Base-by-base conservation (phyloP, 2,329 filamentous ascomycete species). In the Apiospora pterosperma region DNA sequence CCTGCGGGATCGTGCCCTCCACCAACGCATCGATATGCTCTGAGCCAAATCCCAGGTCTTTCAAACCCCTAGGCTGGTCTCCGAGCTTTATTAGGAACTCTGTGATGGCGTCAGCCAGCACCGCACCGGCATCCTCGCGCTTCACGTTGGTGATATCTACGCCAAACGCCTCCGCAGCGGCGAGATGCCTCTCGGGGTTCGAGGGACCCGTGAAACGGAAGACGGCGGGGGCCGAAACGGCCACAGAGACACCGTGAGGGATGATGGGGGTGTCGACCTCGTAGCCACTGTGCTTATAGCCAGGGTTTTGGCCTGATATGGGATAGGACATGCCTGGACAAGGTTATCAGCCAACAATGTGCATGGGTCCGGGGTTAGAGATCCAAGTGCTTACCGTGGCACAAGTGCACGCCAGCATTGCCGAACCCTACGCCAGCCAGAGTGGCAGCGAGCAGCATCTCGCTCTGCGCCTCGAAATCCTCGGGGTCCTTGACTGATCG, bases 371-470 rank as follows among this genome's bases (percentile, higher is more conserved):
- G 38, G 61, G n/a, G n/a, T n/a, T 44, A 39, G 59, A 62, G 2
- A 36, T 55, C 0, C 34, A n/a, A 41, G 16, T 28, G 76, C 83
- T 62, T 74, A 85, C 85, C 86, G 68, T 88, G 86, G 68, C 86
- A 88, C 55, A 88, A 83, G 80, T 99, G 96, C 2, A 99, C 96
- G 61, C 96, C 96, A 1, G 96, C 96, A 73, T 99, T 99, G 23
- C 96, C 96, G 76, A 99, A 99, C 0, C 96, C 96, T 3, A 99
- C 93, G 58, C 96, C 96, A 0, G 96, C 96, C 2, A 99, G 82
- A 0, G 96, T 99, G 0, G 96, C 92, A 2, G 96, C 96, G 23
- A 99, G 87, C 36, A 99, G 84, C 96, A 99, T 99, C 78, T 98
- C 89, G 36, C 88, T 91, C 78, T 99, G 96, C 0, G 96, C 96